Evolutionary conservation across 2,329 filamentous ascomycete genomes (phyloP).

Genomic region (Celoporthe dispersa): DNA sequence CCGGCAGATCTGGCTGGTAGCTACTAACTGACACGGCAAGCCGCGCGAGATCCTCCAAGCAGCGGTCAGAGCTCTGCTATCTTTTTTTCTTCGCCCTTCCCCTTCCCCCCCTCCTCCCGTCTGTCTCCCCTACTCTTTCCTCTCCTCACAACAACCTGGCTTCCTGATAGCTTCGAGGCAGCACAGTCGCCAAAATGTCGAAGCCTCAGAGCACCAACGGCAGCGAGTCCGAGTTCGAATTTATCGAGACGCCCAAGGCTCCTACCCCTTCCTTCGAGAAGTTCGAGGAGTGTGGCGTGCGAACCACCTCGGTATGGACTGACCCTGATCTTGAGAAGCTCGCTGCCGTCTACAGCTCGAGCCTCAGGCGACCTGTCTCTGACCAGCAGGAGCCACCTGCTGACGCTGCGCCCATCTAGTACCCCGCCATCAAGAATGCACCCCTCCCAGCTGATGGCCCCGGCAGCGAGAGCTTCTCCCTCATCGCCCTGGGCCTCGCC

Average conservation of each 20-base stretch:
- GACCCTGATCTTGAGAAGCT: slow-evolving; percentile 4
- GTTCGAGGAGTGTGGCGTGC: slow-evolving; percentile 59
- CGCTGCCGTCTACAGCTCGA: not conserved
- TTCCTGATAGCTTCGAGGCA: slow-evolving; percentile 17
- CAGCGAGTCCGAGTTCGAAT: slow-evolving; percentile 65
- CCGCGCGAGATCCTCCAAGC: slow-evolving; percentile 13
- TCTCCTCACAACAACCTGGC: not conserved
- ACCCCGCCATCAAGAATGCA: slow-evolving; percentile 88
- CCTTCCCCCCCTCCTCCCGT: not conserved
- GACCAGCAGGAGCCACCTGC: slow-evolving; percentile 6
- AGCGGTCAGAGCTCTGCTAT: slow-evolving; percentile 22
- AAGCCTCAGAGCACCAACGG: slow-evolving; percentile 52
- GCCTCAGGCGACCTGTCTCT: not conserved
- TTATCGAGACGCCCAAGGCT: slow-evolving; percentile 61
- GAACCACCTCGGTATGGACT: slow-evolving; percentile 55
- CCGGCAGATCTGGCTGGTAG: slow-evolving; percentile 25
- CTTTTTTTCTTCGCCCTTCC: not conserved
- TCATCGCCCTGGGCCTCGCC: slow-evolving; percentile 72
- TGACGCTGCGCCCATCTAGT: slow-evolving; percentile 54
- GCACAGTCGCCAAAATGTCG: slow-evolving; percentile 46
- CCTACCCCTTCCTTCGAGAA: slow-evolving; percentile 54
- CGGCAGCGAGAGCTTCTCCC: slow-evolving; percentile 86
- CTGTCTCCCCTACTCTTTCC: not conserved
- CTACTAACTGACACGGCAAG: slow-evolving; percentile 3
- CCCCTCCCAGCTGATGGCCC: slow-evolving; percentile 89